phyloP scores from a whole-genome alignment of 2,329 filamentous ascomycete species.

The Alternaria triticina region DNA sequence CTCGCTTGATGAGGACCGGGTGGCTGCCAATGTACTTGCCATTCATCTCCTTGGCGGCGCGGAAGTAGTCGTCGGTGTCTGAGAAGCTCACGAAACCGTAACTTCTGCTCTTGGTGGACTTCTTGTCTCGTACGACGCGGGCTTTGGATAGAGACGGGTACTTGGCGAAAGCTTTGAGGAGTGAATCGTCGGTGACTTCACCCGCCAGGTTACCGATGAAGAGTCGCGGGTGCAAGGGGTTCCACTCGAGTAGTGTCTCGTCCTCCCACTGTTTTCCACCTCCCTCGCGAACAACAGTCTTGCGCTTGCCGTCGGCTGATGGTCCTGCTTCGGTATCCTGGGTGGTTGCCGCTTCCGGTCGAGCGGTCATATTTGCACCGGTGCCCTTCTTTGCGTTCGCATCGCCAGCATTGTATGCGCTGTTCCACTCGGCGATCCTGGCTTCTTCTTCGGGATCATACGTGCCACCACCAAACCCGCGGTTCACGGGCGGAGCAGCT shows the following conservation, averaged over 20 bases:
- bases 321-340: conserved; percentile 57
- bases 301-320: conserved; percentile 68
- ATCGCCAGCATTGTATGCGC: conserved; percentile 78
- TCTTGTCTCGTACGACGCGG: conserved; percentile 91
- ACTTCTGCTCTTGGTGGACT: conserved; percentile 93
- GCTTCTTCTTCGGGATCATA: conserved; percentile 83
- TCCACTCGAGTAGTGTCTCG: conserved; percentile 88
- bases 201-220: conserved; percentile 97
- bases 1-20: conserved; percentile 84
- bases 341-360: conserved; percentile 35
- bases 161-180: conserved; percentile 89
- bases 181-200: conserved; percentile 94
- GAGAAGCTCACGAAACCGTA: conserved; percentile 97
- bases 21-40: conserved; percentile 99
- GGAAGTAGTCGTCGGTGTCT: conserved; percentile 95
- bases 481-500: conserved; percentile 32
- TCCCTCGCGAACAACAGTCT: conserved; percentile 86
- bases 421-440: conserved; percentile 94
- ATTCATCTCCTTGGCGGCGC: conserved; percentile 96
- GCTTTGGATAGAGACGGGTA: conserved; percentile 92
- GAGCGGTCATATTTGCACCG: conserved; percentile 50
- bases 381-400: conserved; percentile 51
- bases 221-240: conserved; percentile 89
- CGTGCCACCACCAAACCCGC: conserved; percentile 43
- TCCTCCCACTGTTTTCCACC: conserved; percentile 95